These are phyloP conservation scores for Przewalskia tangutica DNA, from an alignment of 257 asterid species.

Conservation along the genomic window DNA sequence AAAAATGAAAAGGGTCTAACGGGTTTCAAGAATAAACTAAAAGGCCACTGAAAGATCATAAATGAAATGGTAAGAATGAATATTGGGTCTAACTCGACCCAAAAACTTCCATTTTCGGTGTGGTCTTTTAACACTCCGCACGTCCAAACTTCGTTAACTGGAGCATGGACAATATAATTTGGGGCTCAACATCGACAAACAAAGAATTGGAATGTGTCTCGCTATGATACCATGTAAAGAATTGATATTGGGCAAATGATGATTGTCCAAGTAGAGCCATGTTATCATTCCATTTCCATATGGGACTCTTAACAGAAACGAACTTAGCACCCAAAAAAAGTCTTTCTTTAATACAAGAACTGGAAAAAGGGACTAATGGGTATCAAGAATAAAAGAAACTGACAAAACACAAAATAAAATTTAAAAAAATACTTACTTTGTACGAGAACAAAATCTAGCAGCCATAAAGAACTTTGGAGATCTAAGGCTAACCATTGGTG, in stretches of 20 bases:
- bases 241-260: too few species aligned
- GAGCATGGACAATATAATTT: too few species aligned
- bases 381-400: neutral
- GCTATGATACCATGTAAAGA: too few species aligned
- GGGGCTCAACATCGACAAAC: neutral
- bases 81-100: too few species aligned
- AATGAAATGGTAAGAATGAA: too few species aligned
- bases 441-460: conserved; percentile 51
- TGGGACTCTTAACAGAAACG: too few species aligned
- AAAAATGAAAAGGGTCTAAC: neutral
- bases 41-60: neutral
- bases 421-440: conserved; percentile 30
- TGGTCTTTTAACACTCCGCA: too few species aligned
- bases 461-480: conserved; percentile 73
- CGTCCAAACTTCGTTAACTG: too few species aligned
- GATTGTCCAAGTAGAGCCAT: too few species aligned
- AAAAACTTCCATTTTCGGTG: too few species aligned
- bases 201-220: neutral
- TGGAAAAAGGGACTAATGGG: neutral
- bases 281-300: too few species aligned
- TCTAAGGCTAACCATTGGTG: conserved; percentile 52
- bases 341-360: neutral
- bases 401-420: neutral
- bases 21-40: neutral
- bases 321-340: too few species aligned